Evolutionary conservation across 495 filamentous ascomycete genomes (phyloP).

Genomic region (Aspergillus wentii): DNA sequence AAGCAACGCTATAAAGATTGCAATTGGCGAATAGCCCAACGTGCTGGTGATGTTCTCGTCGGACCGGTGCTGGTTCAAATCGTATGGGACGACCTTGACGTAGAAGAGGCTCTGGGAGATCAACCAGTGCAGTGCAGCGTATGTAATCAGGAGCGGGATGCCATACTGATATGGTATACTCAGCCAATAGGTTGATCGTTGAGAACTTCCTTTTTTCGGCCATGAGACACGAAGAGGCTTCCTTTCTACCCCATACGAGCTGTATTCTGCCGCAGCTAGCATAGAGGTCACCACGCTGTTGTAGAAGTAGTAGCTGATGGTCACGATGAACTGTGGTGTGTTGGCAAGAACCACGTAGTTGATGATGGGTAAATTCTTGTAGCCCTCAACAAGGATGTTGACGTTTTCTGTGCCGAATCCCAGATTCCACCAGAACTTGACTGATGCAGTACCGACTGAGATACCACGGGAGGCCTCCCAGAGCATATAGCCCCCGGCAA

Average conservation of each 20-base stretch:
- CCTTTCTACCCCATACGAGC: constrained; percentile 15
- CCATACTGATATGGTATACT: constrained; percentile 36
- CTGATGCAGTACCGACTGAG: no score
- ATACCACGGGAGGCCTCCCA: no score
- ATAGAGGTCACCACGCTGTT: constrained; percentile 38
- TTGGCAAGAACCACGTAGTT: constrained; percentile 34
- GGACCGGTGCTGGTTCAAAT: neutral
- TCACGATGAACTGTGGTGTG: constrained; percentile 37
- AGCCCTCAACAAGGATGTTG: no score
- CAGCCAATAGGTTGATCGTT: constrained; percentile 37
- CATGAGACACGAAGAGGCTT: constrained; percentile 43
- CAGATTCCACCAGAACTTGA: no score
- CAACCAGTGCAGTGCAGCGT: constrained; percentile 33
- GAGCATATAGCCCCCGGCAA: no score
- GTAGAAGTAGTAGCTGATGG: constrained; percentile 35
- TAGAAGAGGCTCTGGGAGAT: constrained; percentile 39
- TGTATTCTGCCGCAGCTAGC: constrained; percentile 32
- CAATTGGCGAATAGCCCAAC: constrained; percentile 24
- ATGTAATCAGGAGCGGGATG: constrained; percentile 22
- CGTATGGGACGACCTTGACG: constrained; percentile 14
- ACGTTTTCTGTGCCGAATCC: no score
- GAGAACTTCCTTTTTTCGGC: constrained; percentile 30
- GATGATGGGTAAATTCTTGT: no score
- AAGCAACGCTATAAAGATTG: constrained; percentile 21
- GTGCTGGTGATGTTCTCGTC: constrained; percentile 3